Conservation (phyloP, 805 yeast species). For the Geotrichum ghanense region DNA sequence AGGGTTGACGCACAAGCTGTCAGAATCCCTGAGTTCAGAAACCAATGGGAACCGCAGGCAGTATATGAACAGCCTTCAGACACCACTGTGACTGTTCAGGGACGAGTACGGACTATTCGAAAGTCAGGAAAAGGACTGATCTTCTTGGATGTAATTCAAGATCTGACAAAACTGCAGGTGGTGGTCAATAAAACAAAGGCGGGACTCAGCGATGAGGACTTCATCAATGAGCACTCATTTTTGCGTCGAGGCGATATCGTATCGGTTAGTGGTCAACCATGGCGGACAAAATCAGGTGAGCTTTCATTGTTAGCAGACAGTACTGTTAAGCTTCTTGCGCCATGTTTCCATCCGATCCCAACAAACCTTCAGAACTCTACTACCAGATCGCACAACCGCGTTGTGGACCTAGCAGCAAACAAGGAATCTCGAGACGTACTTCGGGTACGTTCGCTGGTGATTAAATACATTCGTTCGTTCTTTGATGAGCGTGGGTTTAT, state of each 20-base stretch:
- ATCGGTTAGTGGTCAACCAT: conserved; percentile 56
- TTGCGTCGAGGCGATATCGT: conserved; percentile 67
- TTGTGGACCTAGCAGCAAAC: conserved; percentile 61
- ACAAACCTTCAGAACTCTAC: conserved; percentile 44
- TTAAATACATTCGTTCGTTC: conserved; percentile 44
- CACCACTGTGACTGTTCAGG: conserved; percentile 31
- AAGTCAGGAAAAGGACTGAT: conserved; percentile 57
- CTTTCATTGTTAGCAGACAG: conserved; percentile 49
- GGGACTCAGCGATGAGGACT: conserved; percentile 32
- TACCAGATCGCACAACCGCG: conserved; percentile 54
- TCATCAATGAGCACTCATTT: conserved; percentile 25
- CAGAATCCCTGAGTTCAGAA: not conserved
- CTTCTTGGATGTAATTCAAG: conserved; percentile 61
- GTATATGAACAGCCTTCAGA: not conserved
- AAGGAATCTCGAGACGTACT: conserved; percentile 36
- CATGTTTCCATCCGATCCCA: conserved; percentile 63
- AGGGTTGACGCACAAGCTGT: not conserved
- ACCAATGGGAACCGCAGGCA: not conserved
- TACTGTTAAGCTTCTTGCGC: conserved; percentile 47
- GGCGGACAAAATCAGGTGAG: conserved; percentile 68
- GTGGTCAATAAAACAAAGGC: conserved; percentile 44
- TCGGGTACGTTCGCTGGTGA: conserved; percentile 41
- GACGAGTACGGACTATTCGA: conserved; percentile 48
- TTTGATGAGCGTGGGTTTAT: conserved; percentile 45
- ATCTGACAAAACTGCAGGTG: conserved; percentile 45